A percentile compares a stretch with the other conserved stretches of the same genome.
phyloP scores from a whole-genome alignment of 805 yeast species.

The Candida tammaniensis region DNA sequence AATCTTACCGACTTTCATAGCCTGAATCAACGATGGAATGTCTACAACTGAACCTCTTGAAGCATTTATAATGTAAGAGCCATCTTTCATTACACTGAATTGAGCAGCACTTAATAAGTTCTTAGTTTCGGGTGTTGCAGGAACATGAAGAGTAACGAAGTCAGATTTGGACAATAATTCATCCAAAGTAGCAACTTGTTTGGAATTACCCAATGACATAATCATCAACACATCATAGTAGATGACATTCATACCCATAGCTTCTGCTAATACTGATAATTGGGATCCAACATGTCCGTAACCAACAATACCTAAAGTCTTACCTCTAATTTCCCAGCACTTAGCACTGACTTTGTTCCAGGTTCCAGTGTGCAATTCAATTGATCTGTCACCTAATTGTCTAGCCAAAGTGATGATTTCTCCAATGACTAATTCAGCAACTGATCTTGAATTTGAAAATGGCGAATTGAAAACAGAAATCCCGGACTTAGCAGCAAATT shows the following conservation, averaged over 20 bases:
- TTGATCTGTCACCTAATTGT: slow-evolving; percentile 95
- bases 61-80: slow-evolving; percentile 91
- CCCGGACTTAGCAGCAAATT: slow-evolving; percentile 88
- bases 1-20: slow-evolving; percentile 87
- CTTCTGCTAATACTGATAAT: slow-evolving; percentile 93
- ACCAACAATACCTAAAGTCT: slow-evolving; percentile 94
- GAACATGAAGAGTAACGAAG: slow-evolving; percentile 91
- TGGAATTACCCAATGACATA: slow-evolving; percentile 96
- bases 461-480: slow-evolving; percentile 98
- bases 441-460: slow-evolving; percentile 96
- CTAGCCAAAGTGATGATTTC: slow-evolving; percentile 93
- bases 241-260: slow-evolving; percentile 95
- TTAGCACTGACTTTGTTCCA: slow-evolving; percentile 95
- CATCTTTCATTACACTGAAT: slow-evolving; percentile 94
- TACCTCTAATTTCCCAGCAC: slow-evolving; percentile 99
- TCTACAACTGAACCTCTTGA: slow-evolving; percentile 98
- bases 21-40: slow-evolving; percentile 88
- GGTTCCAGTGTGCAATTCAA: slow-evolving; percentile 91
- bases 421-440: slow-evolving; percentile 95
- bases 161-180: slow-evolving; percentile 81
- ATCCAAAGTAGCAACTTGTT: slow-evolving; percentile 81
- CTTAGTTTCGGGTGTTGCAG: slow-evolving; percentile 89
- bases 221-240: slow-evolving; percentile 90
- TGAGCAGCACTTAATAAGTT: slow-evolving; percentile 87
- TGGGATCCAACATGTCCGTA: slow-evolving; percentile 99